Conservation (phyloP, 305 asterid species). For the Salvia sclarea region DNA sequence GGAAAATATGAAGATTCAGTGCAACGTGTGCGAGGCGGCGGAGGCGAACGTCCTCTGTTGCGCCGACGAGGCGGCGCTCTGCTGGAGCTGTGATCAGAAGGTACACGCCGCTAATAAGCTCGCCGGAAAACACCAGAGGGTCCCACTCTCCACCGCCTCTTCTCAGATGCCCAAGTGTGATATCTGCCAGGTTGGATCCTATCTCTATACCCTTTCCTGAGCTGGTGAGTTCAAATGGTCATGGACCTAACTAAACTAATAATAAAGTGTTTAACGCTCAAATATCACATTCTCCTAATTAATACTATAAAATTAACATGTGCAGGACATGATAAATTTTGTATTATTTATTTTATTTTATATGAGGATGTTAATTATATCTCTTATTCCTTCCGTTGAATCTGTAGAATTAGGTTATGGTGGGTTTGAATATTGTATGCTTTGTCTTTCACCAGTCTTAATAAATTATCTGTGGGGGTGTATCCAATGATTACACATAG, state of each 20-base stretch:
- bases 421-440: not conserved
- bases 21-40: constrained; percentile 85
- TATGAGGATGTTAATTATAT: not conserved
- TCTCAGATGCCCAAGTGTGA: constrained; percentile 89
- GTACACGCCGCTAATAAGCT: constrained; percentile 93
- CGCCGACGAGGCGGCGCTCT: constrained; percentile 97
- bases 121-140: constrained; percentile 84
- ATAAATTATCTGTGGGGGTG: constrained; percentile 22
- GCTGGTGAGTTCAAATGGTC: not conserved
- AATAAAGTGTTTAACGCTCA: not conserved
- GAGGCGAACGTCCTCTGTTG: constrained; percentile 89
- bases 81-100: constrained; percentile 74
- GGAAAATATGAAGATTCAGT: constrained; percentile 79
- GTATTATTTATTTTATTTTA: too few relatives aligned
- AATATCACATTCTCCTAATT: not conserved
- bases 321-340: not conserved
- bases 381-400: not conserved
- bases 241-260: not conserved
- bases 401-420: not conserved
- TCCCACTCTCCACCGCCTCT: constrained; percentile 59
- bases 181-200: constrained; percentile 70
- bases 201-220: too few relatives aligned
- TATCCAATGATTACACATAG: not conserved
- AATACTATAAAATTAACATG: not conserved
- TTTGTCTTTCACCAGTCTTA: constrained; percentile 19